Percentiles rank a stretch among this genome's conserved stretches.
phyloP scores from a whole-genome alignment of 768 basidiomycete species.

The Russula virescens region DNA sequence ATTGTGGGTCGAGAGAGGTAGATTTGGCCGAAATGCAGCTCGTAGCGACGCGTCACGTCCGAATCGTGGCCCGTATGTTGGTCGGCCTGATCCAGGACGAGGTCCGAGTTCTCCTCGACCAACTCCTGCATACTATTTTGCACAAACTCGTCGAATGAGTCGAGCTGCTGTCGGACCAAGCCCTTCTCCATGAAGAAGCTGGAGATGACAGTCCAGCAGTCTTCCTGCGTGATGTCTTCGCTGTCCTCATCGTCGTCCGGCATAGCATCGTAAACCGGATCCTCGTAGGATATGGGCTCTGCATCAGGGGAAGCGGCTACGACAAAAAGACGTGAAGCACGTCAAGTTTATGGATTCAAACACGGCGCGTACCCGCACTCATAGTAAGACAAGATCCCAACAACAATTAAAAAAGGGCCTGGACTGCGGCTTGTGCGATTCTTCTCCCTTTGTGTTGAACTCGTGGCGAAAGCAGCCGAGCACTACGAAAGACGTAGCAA shows the following conservation, averaged over 20 bases:
- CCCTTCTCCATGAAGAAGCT: constrained; percentile 97
- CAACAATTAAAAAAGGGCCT: constrained; percentile 22
- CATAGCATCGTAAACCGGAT: constrained; percentile 49
- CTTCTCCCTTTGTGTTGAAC: neutral
- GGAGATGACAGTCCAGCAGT: constrained; percentile 93
- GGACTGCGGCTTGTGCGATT: neutral
- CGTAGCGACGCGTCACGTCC: constrained; percentile 84
- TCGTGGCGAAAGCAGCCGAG: neutral
- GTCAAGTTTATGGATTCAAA: constrained; percentile 8
- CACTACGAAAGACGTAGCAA: neutral
- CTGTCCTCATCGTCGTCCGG: constrained; percentile 50
- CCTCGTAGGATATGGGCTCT: constrained; percentile 41
- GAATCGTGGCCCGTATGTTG: constrained; percentile 88
- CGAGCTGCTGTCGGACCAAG: constrained; percentile 94
- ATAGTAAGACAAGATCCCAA: constrained; percentile 17
- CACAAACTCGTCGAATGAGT: constrained; percentile 98
- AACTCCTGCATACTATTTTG: constrained; percentile 99
- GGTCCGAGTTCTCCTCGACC: constrained; percentile 92
- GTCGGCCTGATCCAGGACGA: constrained; percentile 93
- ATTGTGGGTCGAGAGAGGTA: constrained; percentile 93
- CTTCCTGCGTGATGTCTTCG: constrained; percentile 85
- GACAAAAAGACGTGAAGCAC: constrained; percentile 17
- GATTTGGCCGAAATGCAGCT: constrained; percentile 96
- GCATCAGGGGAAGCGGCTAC: constrained; percentile 22
- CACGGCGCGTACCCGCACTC: constrained; percentile 25